Evolutionary conservation across 345 rosid genomes (phyloP).

Genomic region (Linum trigynum): DNA sequence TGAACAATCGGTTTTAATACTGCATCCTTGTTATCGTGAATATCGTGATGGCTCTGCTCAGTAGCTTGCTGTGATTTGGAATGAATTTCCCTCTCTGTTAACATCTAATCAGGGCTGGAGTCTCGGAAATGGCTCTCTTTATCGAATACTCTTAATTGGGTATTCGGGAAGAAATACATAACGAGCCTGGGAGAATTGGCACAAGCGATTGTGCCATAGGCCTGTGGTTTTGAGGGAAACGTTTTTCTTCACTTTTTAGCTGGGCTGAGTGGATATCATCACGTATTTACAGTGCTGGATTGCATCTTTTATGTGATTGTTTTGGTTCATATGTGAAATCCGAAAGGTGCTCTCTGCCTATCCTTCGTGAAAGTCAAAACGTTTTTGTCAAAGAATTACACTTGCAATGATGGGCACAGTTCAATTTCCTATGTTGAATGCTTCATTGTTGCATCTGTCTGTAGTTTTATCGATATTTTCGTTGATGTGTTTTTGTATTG

Average conservation of each 20-base stretch:
- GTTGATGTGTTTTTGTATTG: not conserved
- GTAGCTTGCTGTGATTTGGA: constrained; percentile 12
- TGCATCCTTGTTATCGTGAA: not conserved
- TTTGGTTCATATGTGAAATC: too few species aligned
- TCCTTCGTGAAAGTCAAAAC: too few species aligned
- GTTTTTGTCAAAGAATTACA: too few species aligned
- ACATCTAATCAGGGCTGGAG: constrained; percentile 49
- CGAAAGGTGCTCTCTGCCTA: not conserved
- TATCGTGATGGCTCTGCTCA: constrained; percentile 8
- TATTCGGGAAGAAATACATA: constrained; percentile 34
- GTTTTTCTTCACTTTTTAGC: constrained; percentile 12
- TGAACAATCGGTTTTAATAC: not conserved
- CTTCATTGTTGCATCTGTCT: not conserved
- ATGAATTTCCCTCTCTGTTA: constrained; percentile 7
- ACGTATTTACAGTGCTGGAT: not conserved
- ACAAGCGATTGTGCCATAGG: constrained; percentile 39
- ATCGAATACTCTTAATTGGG: constrained; percentile 17
- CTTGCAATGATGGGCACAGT: too few species aligned
- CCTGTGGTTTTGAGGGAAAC: constrained; percentile 42
- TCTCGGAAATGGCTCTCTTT: constrained; percentile 40
- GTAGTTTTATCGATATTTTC: too few species aligned
- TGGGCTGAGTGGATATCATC: constrained; percentile 5
- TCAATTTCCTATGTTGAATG: not conserved
- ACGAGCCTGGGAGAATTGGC: constrained; percentile 53
- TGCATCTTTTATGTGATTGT: not conserved